Evolutionary conservation across 495 filamentous ascomycete genomes (phyloP).

Genomic region (Aspergillus indologenus): DNA sequence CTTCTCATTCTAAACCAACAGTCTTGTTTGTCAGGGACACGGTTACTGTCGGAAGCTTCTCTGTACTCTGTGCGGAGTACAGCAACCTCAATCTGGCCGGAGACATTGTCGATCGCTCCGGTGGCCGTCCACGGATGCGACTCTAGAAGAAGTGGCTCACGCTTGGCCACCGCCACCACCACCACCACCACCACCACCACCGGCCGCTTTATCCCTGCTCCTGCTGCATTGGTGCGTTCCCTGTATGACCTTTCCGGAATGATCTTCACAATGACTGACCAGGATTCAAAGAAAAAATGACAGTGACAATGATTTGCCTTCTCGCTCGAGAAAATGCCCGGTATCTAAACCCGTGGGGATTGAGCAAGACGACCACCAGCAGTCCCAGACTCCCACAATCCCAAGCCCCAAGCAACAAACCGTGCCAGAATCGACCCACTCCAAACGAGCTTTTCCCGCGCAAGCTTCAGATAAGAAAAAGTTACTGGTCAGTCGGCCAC

Average conservation of each 20-base stretch:
- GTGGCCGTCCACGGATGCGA: background rate
- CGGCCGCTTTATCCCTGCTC: background rate
- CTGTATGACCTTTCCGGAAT: too few species aligned
- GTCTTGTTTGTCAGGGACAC: too few species aligned
- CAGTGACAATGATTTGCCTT: too few species aligned
- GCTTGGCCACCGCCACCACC: background rate
- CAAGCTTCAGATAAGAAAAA: background rate
- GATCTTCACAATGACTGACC: too few species aligned
- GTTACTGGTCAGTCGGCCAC: background rate
- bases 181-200: too few species aligned
- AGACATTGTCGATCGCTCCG: too few species aligned
- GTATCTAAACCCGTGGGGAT: background rate
- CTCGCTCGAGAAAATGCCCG: too few species aligned
- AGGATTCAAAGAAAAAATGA: too few species aligned
- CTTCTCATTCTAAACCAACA: too few species aligned
- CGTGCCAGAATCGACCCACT: background rate
- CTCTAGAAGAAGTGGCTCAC: background rate
- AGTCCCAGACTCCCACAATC: background rate
- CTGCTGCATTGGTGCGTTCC: background rate
- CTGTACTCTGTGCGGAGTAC: too few species aligned
- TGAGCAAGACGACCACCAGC: background rate
- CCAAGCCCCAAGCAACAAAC: background rate
- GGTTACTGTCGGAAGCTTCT: too few species aligned
- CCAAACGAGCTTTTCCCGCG: background rate
- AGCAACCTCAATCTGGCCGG: background rate